Conservation (phyloP, 345 rosid genomes). For the Moricandia arvensis region DNA sequence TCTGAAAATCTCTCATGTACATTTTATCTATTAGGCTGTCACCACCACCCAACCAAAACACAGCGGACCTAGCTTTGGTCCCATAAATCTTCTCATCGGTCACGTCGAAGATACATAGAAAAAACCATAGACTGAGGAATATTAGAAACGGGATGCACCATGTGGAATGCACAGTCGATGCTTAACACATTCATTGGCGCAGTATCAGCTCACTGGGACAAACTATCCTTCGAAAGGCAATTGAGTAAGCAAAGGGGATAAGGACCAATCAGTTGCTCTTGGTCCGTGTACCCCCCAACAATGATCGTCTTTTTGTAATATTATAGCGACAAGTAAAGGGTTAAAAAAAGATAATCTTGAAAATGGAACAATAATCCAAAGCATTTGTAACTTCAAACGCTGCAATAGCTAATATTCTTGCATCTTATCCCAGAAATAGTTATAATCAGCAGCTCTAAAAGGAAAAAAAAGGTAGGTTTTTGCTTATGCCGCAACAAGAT, state of each 20-base stretch:
- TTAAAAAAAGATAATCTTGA: not conserved
- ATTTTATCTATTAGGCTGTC: too few relatives aligned
- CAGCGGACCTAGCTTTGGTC: too few relatives aligned
- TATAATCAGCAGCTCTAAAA: constrained; percentile 21
- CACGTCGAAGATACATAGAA: too few relatives aligned
- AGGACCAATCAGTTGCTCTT: not conserved
- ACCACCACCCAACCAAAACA: too few relatives aligned
- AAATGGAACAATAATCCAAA: constrained; percentile 7
- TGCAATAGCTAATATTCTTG: not conserved
- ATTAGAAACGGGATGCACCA: not conserved
- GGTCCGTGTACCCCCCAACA: not conserved
- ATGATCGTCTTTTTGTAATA: not conserved
- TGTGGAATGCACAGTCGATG: not conserved
- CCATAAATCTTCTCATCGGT: too few relatives aligned
- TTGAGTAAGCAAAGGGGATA: not conserved
- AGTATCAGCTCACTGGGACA: not conserved
- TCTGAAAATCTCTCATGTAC: too few relatives aligned
- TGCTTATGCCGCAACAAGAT: constrained; percentile 55
- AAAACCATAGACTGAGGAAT: too few relatives aligned
- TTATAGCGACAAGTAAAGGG: not conserved
- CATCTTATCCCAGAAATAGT: constrained; percentile 9
- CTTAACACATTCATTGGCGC: not conserved
- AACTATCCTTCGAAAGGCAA: not conserved
- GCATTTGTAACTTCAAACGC: constrained; percentile 18
- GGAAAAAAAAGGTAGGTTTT: not conserved